Conservation (phyloP, 1,284 basidiomycete genomes). For the Tilletiopsis washingtonensis region DNA sequence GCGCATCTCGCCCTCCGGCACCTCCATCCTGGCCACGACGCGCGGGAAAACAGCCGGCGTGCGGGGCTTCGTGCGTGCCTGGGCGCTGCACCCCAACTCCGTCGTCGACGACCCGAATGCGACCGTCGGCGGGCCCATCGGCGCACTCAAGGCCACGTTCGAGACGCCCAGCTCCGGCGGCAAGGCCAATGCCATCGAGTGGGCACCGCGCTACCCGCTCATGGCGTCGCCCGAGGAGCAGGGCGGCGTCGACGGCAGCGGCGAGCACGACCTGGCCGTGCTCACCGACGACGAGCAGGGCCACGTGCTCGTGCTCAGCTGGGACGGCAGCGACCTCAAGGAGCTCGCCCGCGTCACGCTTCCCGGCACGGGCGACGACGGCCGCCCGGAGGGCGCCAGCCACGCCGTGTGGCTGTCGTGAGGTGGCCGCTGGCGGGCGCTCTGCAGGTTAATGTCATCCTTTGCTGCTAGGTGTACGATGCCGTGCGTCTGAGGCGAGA, state of each 20-base stretch:
- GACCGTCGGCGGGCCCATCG: not conserved
- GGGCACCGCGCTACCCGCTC: conserved; percentile 8
- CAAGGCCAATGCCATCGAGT: conserved; percentile 43
- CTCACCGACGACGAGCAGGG: conserved; percentile 39
- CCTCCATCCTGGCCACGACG: conserved; percentile 31
- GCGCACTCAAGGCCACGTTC: conserved; percentile 3
- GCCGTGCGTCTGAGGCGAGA: no score
- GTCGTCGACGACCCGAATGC: not conserved
- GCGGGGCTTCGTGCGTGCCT: conserved; percentile 21
- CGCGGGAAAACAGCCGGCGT: conserved; percentile 17
- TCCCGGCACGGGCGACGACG: conserved; percentile 9
- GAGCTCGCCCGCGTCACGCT: conserved; percentile 15
- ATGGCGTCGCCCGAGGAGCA: not conserved
- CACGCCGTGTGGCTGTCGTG: conserved; percentile 45
- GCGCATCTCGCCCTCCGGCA: conserved; percentile 23
- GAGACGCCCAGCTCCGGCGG: conserved; percentile 33
- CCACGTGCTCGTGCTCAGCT: conserved; percentile 22
- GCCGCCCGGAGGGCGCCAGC: conserved; percentile 27
- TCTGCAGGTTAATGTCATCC: no score
- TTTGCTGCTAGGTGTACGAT: no score
- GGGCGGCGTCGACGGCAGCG: not conserved
- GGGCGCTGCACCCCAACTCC: conserved; percentile 5
- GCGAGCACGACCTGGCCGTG: conserved; percentile 12
- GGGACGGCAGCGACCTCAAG: conserved; percentile 2
- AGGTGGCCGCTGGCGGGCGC: no score